phyloP scores from a whole-genome alignment of 2,329 filamentous ascomycete genomes.

The Simplicillium sp. region DNA sequence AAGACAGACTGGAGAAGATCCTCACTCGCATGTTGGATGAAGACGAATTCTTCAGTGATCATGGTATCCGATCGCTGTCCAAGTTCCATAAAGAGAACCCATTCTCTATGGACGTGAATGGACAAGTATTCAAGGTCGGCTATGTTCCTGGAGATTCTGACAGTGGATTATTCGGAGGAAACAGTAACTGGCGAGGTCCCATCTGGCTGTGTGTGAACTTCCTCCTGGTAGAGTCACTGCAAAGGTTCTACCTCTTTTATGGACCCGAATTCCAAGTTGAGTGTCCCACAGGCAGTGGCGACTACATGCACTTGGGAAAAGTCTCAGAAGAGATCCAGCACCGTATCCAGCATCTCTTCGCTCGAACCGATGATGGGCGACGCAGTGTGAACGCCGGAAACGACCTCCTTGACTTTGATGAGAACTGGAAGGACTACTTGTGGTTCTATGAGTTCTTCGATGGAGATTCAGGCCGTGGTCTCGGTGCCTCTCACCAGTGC shows the following conservation, averaged over 20 bases:
- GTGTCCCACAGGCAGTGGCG: conserved; percentile 86
- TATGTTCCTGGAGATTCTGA: conserved; percentile 96
- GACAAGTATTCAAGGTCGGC: conserved; percentile 75
- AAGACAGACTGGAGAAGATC: conserved; percentile 83
- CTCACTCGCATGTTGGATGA: conserved; percentile 88
- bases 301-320: conserved; percentile 91
- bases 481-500: conserved; percentile 89
- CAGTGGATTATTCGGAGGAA: conserved; percentile 88
- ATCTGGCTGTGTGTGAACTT: conserved; percentile 98
- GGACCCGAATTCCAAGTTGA: conserved; percentile 82
- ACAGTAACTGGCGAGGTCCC: conserved; percentile 95
- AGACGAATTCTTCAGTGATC: conserved; percentile 81
- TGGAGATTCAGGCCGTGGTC: conserved; percentile 77
- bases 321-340: conserved; percentile 94
- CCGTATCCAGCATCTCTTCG: conserved; percentile 84
- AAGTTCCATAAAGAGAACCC: conserved; percentile 86
- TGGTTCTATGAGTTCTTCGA: conserved; percentile 99
- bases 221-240: conserved; percentile 84
- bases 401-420: conserved; percentile 81
- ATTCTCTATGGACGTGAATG: conserved; percentile 92
- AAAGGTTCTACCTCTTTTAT: conserved; percentile 94
- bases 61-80: conserved; percentile 86
- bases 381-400: conserved; percentile 82
- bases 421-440: conserved; percentile 73
- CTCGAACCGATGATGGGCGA: conserved; percentile 72